phyloP scores from a whole-genome alignment of 2,329 filamentous ascomycete genomes.

The Xylaria sp. region DNA sequence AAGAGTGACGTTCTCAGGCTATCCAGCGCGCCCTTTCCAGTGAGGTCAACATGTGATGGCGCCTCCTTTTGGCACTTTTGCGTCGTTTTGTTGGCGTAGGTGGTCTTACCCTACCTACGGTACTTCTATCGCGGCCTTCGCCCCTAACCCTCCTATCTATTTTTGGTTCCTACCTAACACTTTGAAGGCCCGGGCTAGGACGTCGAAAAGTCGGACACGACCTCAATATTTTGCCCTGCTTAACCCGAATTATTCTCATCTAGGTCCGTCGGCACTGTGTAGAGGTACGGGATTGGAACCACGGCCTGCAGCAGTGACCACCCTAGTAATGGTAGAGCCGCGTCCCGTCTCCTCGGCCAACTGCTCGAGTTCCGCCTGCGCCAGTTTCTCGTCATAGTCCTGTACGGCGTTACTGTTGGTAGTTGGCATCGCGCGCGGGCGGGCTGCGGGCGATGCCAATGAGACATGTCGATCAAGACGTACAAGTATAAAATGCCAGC shows the following conservation, averaged over 20 bases:
- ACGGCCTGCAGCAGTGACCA: constrained; percentile 13
- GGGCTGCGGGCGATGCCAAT: constrained; percentile 2
- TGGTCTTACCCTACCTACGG: no score
- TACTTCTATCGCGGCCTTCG: no score
- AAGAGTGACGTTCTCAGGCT: no score
- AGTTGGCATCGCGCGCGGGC: not conserved
- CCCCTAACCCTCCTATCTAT: no score
- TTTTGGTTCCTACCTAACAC: constrained; percentile 7
- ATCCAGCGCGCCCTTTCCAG: no score
- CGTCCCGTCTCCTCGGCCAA: constrained; percentile 24
- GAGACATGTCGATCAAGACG: constrained; percentile 10
- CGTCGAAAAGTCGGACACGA: constrained; percentile 11
- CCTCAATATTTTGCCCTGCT: constrained; percentile 5
- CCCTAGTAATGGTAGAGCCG: constrained; percentile 19
- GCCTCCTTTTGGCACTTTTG: no score
- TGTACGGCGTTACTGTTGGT: no score
- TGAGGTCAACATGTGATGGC: no score
- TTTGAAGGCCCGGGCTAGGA: constrained; percentile 7
- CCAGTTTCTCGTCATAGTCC: constrained; percentile 25
- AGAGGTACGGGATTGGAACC: constrained; percentile 14
- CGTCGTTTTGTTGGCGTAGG: no score
- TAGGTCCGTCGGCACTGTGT: constrained; percentile 5
- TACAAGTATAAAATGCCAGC: constrained; percentile 14
- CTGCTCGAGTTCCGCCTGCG: constrained; percentile 20
- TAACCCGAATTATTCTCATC: constrained; percentile 15